Evolutionary conservation across 371 early-diverging fungal genomes (phyloP).

Genomic region (Zychaea mexicana): DNA sequence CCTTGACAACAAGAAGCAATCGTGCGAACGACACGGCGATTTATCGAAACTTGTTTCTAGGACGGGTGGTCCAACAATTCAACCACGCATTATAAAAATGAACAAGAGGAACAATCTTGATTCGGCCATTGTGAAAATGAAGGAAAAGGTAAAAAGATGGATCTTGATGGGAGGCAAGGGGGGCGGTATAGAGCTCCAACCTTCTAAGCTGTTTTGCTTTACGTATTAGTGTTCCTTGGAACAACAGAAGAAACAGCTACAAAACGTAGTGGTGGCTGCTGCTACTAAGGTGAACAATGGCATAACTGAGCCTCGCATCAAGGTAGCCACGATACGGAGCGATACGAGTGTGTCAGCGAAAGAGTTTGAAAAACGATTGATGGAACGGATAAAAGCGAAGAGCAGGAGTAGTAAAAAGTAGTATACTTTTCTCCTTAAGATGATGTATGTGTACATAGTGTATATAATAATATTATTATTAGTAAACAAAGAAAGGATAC

Average conservation of each 20-base stretch:
- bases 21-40: neutral
- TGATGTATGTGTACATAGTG: no score
- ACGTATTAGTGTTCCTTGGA: no score
- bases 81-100: neutral
- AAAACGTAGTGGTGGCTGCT: neutral
- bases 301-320: neutral
- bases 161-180: neutral
- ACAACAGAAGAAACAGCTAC: no score
- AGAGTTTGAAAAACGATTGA: neutral
- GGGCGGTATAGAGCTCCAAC: no score
- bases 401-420: neutral
- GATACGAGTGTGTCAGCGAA: neutral
- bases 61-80: neutral
- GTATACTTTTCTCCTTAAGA: neutral
- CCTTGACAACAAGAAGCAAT: neutral
- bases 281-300: no score
- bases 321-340: neutral
- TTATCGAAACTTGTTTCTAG: neutral
- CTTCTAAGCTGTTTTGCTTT: no score
- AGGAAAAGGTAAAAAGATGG: neutral
- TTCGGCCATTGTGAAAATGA: neutral
- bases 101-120: neutral
- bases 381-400: neutral
- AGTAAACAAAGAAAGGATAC: neutral
- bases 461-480: neutral